Evolutionary conservation across 768 basidiomycete genomes (phyloP), one percentile per base, ranked within the genome.

Genomic region (Arthromyces matolae): DNA sequence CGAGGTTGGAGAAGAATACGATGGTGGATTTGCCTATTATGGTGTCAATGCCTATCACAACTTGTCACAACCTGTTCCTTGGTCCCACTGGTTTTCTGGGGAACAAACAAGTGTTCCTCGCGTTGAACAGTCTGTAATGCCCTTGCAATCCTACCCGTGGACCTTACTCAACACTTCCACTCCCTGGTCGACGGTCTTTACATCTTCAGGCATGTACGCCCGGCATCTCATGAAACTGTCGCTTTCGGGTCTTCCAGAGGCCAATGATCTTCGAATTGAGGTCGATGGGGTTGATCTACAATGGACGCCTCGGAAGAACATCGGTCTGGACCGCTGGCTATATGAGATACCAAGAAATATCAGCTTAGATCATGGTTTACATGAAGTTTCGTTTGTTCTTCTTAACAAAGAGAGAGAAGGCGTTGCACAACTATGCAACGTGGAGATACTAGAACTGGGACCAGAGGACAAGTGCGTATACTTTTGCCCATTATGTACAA

Each of bases 1-100:
- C 55, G 68, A 79, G 6, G 82, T 88, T 16, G 89, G 89, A 4
- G 89, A 90, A 65, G 88, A 89, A 66, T 89, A 91, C 59, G 89
- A 90, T 53, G 88, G 87, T 10, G 88, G 86, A 4, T 80, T 64
- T 51, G 82, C 71, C 3, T 91, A 90, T 62, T 86, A 75, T 55
- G 88, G 88, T 13, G 71, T 75, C 28, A 87, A 91, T 57, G 77
- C 84, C 3, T 71, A 73, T 22, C 66, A 75, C 36, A 62, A 80
- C 52, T 55, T 66, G 25, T 62, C 64, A 8, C 45, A 67, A 22
- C 63, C 71, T 25, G 58, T 86, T 23, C 75, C 83, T 6, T 91
- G 89, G 89, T 62, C 70, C 0, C 83, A 88, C 51, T 91, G 89
- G 89, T 70, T 89, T 42, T 71, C 78, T 13, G 49, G 67, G 23